Conservation (phyloP, 2,329 filamentous ascomycete species). For the Rhytidhysteron rufulum region DNA sequence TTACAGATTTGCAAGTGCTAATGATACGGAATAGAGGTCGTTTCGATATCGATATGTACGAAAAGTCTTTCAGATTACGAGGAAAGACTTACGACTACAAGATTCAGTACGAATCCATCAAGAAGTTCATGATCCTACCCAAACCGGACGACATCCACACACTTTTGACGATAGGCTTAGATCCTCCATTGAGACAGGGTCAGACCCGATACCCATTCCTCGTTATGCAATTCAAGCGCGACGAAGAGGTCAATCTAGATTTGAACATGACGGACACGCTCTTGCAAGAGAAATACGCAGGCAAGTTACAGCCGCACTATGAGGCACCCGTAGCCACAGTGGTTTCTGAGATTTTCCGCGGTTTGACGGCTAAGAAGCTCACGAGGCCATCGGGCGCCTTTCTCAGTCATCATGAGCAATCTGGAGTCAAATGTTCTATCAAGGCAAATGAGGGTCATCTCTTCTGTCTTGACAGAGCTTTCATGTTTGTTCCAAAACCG, state of each 20-base stretch:
- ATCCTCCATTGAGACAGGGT: conserved; percentile 91
- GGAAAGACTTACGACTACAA: conserved; percentile 99
- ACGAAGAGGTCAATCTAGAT: conserved; percentile 95
- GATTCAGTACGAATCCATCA: conserved; percentile 95
- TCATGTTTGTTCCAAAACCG: conserved; percentile 98
- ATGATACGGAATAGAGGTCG: conserved; percentile 67
- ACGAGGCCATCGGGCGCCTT: conserved; percentile 94
- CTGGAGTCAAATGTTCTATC: conserved; percentile 98
- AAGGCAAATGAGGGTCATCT: conserved; percentile 98
- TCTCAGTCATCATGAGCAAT: conserved; percentile 85
- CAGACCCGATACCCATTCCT: conserved; percentile 97
- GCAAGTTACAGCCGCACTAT: conserved; percentile 83
- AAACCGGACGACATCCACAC: conserved; percentile 98
- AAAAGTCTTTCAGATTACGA: conserved; percentile 90
- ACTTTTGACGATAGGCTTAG: conserved; percentile 89
- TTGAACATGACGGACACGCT: conserved; percentile 92
- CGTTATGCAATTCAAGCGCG: conserved; percentile 98
- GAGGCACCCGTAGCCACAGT: conserved; percentile 86
- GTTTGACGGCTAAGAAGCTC: conserved; percentile 90
- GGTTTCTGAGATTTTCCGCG: conserved; percentile 91
- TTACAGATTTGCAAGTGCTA: conserved; percentile 12
- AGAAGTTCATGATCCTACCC: conserved; percentile 97
- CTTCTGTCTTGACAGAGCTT: conserved; percentile 95
- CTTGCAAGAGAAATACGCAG: conserved; percentile 80
- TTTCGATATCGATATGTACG: conserved; percentile 99